phyloP scores from a whole-genome alignment of 2,329 filamentous ascomycete species.

The Davidsoniella neocaledoniae region DNA sequence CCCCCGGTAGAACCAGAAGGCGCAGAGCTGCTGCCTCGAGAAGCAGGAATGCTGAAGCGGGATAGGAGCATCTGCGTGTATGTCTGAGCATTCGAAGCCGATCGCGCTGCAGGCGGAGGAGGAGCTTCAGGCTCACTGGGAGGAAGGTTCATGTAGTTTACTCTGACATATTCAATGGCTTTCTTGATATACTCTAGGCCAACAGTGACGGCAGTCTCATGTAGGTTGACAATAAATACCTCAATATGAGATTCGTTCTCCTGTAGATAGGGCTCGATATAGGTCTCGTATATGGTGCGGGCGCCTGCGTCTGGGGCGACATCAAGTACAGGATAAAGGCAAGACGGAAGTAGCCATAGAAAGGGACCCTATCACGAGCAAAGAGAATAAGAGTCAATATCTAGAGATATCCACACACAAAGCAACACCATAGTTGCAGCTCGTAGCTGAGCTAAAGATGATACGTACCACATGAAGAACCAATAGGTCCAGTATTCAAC shows the following conservation, averaged over 20 bases:
- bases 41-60: constrained; percentile 60
- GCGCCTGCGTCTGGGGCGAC: constrained; percentile 91
- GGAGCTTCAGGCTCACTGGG: constrained; percentile 28
- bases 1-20: constrained; percentile 18
- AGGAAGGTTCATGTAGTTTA: constrained; percentile 63
- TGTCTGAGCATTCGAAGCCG: constrained; percentile 28
- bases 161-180: constrained; percentile 53
- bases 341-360: constrained; percentile 84
- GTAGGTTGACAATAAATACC: constrained; percentile 65
- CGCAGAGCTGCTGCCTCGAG: constrained; percentile 26
- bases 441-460: neutral
- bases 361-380: constrained; percentile 49
- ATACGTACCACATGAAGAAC: constrained; percentile 57
- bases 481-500: constrained; percentile 79
- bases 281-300: constrained; percentile 64
- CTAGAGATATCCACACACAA: neutral
- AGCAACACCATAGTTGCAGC: neutral
- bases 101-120: constrained; percentile 24
- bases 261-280: constrained; percentile 75
- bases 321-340: constrained; percentile 84
- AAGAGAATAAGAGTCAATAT: neutral
- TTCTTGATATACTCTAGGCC: constrained; percentile 62
- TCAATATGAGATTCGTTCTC: constrained; percentile 83
- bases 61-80: constrained; percentile 75
- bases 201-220: constrained; percentile 60